phyloP scores from a whole-genome alignment of 768 basidiomycete species.

The Calocybe cyanea region DNA sequence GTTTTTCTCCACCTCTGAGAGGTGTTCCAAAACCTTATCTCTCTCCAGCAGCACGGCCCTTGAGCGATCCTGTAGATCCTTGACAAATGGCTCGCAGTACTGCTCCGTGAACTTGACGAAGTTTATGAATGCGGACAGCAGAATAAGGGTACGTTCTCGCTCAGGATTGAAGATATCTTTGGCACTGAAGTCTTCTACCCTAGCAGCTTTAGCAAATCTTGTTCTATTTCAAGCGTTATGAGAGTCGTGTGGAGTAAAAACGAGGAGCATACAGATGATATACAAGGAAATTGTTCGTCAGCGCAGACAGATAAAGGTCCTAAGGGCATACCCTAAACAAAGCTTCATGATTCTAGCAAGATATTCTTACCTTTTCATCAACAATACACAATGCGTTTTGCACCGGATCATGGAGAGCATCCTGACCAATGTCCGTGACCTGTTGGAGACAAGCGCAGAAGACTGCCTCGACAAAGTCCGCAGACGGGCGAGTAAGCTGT shows the following conservation, averaged over 20 bases:
- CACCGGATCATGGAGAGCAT: slow-evolving; percentile 54
- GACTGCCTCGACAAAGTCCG: slow-evolving; percentile 68
- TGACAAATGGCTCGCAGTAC: slow-evolving; percentile 55
- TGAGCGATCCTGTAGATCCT: slow-evolving; percentile 58
- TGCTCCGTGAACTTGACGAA: slow-evolving; percentile 88
- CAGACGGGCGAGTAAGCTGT: slow-evolving; percentile 62
- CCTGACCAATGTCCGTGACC: slow-evolving; percentile 59
- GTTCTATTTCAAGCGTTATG: slow-evolving; percentile 33
- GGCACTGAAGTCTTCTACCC: slow-evolving; percentile 73
- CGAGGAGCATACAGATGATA: slow-evolving; percentile 58
- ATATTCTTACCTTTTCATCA: slow-evolving; percentile 39
- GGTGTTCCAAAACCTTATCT: slow-evolving; percentile 48
- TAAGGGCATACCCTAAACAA: slow-evolving; percentile 20
- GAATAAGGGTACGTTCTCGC: slow-evolving; percentile 64
- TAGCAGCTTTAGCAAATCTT: slow-evolving; percentile 69
- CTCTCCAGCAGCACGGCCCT: slow-evolving; percentile 56
- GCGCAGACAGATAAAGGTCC: slow-evolving; percentile 63
- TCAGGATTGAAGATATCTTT: slow-evolving; percentile 74
- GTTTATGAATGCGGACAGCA: slow-evolving; percentile 89
- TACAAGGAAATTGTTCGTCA: slow-evolving; percentile 61
- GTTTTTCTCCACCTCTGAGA: slow-evolving; percentile 46
- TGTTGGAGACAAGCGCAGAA: slow-evolving; percentile 72
- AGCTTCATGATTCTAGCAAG: neutral
- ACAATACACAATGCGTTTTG: slow-evolving; percentile 52
- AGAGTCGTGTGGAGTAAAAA: neutral